Evolutionary conservation across 805 yeast genomes (phyloP), one percentile per base, ranked within the genome.

Genomic region (Schwanniomyces vanrijiae): DNA sequence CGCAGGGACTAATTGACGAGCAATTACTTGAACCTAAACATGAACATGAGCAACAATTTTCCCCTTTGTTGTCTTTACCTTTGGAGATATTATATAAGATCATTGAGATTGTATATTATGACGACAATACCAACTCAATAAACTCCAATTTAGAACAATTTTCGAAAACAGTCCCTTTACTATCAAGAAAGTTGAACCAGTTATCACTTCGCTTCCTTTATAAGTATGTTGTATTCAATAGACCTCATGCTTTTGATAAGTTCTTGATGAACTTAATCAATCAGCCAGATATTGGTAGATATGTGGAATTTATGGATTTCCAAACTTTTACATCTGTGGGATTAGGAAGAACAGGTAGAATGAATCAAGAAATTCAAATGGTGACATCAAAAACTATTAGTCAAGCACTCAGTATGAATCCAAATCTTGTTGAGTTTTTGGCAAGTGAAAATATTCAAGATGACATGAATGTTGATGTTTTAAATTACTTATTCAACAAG

Each of bases 281-380:
- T 38, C 69, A 71, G 44, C 68, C 72, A 2, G 66, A 71, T 37
- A 66, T 84, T 41, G 84, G 86, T 14, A 78, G 75, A 49, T 80
- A 78, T 52, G 92, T 88, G 18, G 82, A 83, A 55, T 82, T 84
- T 44, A 78, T 91, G 55, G 97, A 90, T 68, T 91, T 90, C 58
- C 87, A 88, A 58, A 92, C 88, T 55, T 86, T 90, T 65, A 90
- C 97, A 1, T 84, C 92, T 0, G 83, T 91, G 42, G 97, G 97
- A 0, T 74, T 90, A 41, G 97, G 97, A 2, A 75, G 97, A 53
- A 87, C 97, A 0, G 89, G 88, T 9, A 78, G 85, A 55, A 90
- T 90, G 96, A 91, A 88, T 67, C 84, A 81, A 64, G 95, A 88
- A 65, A 90, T 90, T 55, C 95, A 90, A 65, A 88, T 88, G 88